Evolutionary conservation across 371 early-diverging fungal genomes (phyloP).

Genomic region (Rozella allomycis): DNA sequence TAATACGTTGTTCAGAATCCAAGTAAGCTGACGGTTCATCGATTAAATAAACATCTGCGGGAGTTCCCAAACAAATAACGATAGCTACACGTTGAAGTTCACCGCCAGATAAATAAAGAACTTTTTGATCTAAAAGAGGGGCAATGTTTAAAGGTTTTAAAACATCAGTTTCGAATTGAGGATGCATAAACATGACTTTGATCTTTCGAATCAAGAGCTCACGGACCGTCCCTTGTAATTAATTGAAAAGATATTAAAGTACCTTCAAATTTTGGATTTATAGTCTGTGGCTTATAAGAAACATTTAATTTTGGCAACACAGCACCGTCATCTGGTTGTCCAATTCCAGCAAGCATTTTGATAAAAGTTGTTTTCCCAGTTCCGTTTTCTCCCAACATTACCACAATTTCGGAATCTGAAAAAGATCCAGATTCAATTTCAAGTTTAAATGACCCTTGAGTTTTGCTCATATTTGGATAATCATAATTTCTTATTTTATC

Average conservation of each 20-base stretch:
- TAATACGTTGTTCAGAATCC: slow-evolving; percentile 99
- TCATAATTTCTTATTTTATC: slow-evolving; percentile 39
- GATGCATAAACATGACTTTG: slow-evolving; percentile 69
- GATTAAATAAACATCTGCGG: slow-evolving; percentile 96
- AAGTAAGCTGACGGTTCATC: slow-evolving; percentile 99
- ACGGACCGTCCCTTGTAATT: slow-evolving; percentile 60
- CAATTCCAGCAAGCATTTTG: slow-evolving; percentile 73
- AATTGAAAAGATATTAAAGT: background rate
- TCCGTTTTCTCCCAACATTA: slow-evolving; percentile 99
- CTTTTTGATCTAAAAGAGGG: slow-evolving; percentile 78
- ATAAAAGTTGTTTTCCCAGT: slow-evolving; percentile 99
- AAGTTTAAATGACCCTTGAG: slow-evolving; percentile 61
- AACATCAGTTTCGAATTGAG: slow-evolving; percentile 94
- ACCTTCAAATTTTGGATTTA: slow-evolving; percentile 75
- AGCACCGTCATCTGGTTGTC: slow-evolving; percentile 53
- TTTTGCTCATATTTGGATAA: slow-evolving; percentile 77
- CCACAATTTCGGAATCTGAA: slow-evolving; percentile 93
- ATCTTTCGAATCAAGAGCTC: slow-evolving; percentile 88
- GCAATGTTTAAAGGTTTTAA: slow-evolving; percentile 91
- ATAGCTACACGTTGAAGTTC: slow-evolving; percentile 99
- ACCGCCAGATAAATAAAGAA: slow-evolving; percentile 80
- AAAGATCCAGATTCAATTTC: slow-evolving; percentile 67
- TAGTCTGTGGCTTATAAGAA: slow-evolving; percentile 97
- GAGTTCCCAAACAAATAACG: slow-evolving; percentile 76
- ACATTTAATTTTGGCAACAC: slow-evolving; percentile 69